Conservation (phyloP, 2,329 filamentous ascomycete genomes). For the Apiospora aurea region DNA sequence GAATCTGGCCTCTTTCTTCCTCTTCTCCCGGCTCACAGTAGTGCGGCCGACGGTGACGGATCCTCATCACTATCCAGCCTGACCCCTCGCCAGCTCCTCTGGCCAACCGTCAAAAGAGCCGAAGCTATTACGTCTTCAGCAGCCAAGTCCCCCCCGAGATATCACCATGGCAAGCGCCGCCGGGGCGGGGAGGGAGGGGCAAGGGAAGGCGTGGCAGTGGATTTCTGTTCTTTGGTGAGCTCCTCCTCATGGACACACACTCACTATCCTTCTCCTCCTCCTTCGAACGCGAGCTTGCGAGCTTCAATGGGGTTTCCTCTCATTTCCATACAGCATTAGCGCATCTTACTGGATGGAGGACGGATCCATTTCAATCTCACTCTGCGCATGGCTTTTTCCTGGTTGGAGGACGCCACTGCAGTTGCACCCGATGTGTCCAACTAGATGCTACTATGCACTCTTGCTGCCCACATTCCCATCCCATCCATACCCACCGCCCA, state of each 20-base stretch:
- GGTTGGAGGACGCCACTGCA: no score
- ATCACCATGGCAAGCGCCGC: conserved; percentile 20
- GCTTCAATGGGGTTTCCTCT: no score
- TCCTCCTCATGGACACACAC: no score
- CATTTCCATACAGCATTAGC: no score
- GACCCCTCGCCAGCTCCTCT: background rate
- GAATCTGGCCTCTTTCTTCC: background rate
- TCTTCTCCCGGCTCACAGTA: background rate
- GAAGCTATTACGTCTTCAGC: conserved; percentile 23
- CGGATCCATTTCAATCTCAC: no score
- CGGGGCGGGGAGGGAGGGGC: background rate
- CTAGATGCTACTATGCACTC: background rate
- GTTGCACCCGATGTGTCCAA: no score
- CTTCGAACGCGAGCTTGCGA: background rate
- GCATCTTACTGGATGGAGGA: no score
- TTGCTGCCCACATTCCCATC: no score
- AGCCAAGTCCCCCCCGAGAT: conserved; percentile 22
- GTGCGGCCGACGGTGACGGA: background rate
- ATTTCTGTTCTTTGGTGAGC: background rate
- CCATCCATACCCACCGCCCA: no score
- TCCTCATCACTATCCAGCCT: background rate
- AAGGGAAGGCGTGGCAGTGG: background rate
- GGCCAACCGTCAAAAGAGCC: background rate
- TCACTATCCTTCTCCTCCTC: background rate
- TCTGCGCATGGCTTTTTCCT: no score